phyloP scores from a whole-genome alignment of 2,329 filamentous ascomycete genomes.

The Fusarium armeniacum region DNA sequence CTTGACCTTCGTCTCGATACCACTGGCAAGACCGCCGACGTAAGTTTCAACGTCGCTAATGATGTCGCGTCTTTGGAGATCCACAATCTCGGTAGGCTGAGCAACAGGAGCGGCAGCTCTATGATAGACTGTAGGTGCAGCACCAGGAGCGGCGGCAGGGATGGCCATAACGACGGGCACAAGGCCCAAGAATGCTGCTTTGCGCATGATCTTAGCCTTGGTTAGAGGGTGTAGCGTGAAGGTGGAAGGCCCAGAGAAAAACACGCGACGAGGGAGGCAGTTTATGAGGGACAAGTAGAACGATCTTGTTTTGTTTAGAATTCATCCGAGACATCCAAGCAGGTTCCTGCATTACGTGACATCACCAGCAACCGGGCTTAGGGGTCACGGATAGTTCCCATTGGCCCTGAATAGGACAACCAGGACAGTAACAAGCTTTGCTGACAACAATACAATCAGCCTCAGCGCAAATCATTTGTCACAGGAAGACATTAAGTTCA shows the following conservation, averaged over 20 bases:
- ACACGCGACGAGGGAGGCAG: neutral
- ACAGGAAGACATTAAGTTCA: conserved; percentile 15
- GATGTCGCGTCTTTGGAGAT: conserved; percentile 53
- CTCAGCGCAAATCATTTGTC: conserved; percentile 25
- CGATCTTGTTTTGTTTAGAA: conserved; percentile 31
- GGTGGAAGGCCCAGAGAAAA: conserved; percentile 4
- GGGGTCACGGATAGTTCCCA: conserved; percentile 26
- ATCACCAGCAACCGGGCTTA: conserved; percentile 28
- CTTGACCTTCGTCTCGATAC: conserved; percentile 68
- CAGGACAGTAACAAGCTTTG: conserved; percentile 33
- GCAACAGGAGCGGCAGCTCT: conserved; percentile 37
- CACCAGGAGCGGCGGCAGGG: conserved; percentile 42
- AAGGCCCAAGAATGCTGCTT: conserved; percentile 42
- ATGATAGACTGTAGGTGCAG: conserved; percentile 42
- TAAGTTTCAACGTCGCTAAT: conserved; percentile 63
- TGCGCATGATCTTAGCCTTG: conserved; percentile 31
- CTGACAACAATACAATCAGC: conserved; percentile 18
- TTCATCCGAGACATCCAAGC: conserved; percentile 16
- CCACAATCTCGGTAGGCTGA: conserved; percentile 45
- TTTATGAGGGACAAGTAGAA: conserved; percentile 4
- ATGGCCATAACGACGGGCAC: conserved; percentile 45
- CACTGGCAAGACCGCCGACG: conserved; percentile 63
- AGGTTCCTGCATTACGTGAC: conserved; percentile 44
- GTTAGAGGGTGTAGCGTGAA: neutral
- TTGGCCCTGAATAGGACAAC: conserved; percentile 23